These are phyloP conservation scores for Fraxinus velutina DNA, from an alignment of 305 asterid genomes.

Conservation along the genomic window DNA sequence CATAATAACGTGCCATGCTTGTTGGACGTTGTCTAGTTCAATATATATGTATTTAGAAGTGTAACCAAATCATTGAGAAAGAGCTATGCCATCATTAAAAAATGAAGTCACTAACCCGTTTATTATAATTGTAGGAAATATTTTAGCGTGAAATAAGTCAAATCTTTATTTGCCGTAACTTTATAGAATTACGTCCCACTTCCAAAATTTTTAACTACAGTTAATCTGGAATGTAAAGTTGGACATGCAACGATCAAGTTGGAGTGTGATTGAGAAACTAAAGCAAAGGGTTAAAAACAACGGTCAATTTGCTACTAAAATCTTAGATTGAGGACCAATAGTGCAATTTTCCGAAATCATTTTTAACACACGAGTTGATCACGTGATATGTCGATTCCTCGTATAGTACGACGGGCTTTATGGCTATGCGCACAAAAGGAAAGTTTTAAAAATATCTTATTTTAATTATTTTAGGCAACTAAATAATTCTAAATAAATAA, in stretches of 20 bases:
- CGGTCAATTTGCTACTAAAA: not conserved
- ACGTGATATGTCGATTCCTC: not conserved
- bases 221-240: not conserved
- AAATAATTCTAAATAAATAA: not conserved
- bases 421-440: conserved; percentile 17
- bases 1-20: not conserved
- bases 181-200: not conserved
- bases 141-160: not conserved
- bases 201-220: not conserved
- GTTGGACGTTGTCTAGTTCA: not conserved
- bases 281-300: not conserved
- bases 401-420: not conserved
- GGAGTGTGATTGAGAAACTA: not conserved
- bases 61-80: not conserved
- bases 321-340: not conserved
- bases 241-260: not conserved
- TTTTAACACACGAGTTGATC: not conserved
- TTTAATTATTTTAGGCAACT: not conserved
- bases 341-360: not conserved
- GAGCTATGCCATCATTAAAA: not conserved
- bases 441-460: conserved; percentile 6
- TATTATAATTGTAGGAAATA: not conserved
- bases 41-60: not conserved
- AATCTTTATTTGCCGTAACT: not conserved
- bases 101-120: not conserved